A percentile compares a stretch with the other conserved stretches of the same genome.
Conservation (phyloP, 2,329 filamentous ascomycete species). For the Exophiala oligosperma region DNA sequence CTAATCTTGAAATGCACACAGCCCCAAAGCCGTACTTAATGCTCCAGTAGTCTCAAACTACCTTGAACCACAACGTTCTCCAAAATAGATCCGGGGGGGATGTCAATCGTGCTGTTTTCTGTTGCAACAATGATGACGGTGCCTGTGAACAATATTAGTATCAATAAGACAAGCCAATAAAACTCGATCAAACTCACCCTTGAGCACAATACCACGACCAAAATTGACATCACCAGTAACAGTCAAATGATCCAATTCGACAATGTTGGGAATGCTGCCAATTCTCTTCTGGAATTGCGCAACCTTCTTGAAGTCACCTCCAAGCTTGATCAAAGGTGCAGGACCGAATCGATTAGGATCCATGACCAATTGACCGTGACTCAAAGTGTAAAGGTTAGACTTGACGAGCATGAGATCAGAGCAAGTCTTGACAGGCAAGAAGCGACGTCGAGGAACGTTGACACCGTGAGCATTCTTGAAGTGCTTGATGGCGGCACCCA, state of each 20-base stretch:
- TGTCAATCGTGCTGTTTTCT: constrained; percentile 96
- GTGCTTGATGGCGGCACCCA: constrained; percentile 97
- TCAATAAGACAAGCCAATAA: not conserved
- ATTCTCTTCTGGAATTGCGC: constrained; percentile 65
- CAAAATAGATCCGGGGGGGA: constrained; percentile 92
- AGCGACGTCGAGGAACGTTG: constrained; percentile 94
- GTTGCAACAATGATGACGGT: constrained; percentile 99
- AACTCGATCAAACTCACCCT: constrained; percentile 55
- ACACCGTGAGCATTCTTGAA: constrained; percentile 99
- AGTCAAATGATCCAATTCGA: constrained; percentile 72
- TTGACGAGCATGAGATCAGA: constrained; percentile 99
- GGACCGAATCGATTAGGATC: constrained; percentile 95
- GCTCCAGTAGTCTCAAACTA: constrained; percentile 74
- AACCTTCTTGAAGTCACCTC: constrained; percentile 99
- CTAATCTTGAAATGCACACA: not conserved
- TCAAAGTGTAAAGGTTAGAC: constrained; percentile 96
- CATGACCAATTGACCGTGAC: constrained; percentile 97
- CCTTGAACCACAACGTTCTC: constrained; percentile 99
- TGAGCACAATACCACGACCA: constrained; percentile 89
- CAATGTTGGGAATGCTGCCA: constrained; percentile 51
- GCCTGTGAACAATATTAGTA: constrained; percentile 30
- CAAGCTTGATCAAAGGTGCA: constrained; percentile 97
- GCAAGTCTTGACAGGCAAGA: constrained; percentile 99
- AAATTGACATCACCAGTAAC: constrained; percentile 98
- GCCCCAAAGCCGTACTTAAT: constrained; percentile 46